Evolutionary conservation across 176 grass and related monocot species (phyloP).

Genomic region (Carex littledalei): DNA sequence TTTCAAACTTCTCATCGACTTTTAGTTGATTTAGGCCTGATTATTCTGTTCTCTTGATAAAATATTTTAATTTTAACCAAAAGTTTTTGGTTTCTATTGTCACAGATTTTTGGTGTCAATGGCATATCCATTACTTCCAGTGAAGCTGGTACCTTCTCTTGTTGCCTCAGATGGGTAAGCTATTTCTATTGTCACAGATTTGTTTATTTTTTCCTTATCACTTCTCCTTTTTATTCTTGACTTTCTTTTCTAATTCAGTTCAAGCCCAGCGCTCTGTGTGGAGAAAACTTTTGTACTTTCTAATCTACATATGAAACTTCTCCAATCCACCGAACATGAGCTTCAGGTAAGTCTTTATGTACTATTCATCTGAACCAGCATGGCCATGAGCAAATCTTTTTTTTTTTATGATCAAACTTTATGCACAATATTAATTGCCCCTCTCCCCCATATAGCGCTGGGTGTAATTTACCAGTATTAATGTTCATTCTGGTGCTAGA

Average conservation of each 20-base stretch:
- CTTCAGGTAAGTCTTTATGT: slow-evolving; percentile 40
- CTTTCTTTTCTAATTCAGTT: slow-evolving; percentile 24
- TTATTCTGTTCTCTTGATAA: not conserved
- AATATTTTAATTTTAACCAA: not conserved
- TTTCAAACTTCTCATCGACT: not conserved
- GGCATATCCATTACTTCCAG: slow-evolving; percentile 54
- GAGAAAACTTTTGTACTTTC: slow-evolving; percentile 47
- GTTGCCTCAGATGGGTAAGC: slow-evolving; percentile 70
- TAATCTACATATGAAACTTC: slow-evolving; percentile 32
- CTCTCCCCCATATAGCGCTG: not conserved
- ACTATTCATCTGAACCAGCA: not conserved
- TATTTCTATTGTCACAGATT: too few species aligned
- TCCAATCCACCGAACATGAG: slow-evolving; percentile 37
- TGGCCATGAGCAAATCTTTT: not conserved
- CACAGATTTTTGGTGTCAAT: slow-evolving; percentile 74
- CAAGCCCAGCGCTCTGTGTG: slow-evolving; percentile 26
- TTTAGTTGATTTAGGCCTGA: not conserved
- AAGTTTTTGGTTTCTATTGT: not conserved
- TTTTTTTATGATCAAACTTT: not conserved
- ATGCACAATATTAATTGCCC: not conserved
- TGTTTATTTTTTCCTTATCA: not conserved
- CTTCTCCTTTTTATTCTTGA: not conserved
- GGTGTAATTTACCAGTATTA: not conserved
- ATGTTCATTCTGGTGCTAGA: not conserved
- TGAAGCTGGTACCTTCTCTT: slow-evolving; percentile 63